A percentile compares a stretch with the other conserved stretches of the same genome.
Evolutionary conservation across 2,329 filamentous ascomycete genomes (phyloP).

Genomic region (Colletotrichum theobromicola): DNA sequence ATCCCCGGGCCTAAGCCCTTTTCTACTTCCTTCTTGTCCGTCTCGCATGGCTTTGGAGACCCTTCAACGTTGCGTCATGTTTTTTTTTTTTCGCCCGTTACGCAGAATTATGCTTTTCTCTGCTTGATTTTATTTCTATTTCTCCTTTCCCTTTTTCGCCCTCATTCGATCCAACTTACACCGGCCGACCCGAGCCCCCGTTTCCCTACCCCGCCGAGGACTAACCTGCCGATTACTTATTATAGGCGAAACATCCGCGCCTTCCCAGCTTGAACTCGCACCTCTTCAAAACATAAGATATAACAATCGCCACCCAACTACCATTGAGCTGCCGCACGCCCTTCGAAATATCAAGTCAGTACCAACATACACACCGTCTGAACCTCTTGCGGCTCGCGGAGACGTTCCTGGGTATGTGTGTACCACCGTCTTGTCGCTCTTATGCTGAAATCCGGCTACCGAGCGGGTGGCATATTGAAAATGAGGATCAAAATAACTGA

Average conservation of each 20-base stretch:
- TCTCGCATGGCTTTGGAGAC: constrained; percentile 5
- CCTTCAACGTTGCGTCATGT: constrained; percentile 19
- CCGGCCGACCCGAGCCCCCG: neutral
- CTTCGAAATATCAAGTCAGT: constrained; percentile 43
- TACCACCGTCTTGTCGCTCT: neutral
- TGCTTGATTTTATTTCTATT: constrained; percentile 3
- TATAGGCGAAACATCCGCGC: constrained; percentile 18
- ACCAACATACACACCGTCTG: constrained; percentile 48
- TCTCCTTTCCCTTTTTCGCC: neutral
- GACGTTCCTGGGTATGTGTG: constrained; percentile 61
- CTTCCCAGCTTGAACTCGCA: neutral
- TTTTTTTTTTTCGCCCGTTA: constrained; percentile 23
- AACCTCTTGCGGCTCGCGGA: constrained; percentile 61
- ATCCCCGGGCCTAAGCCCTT: constrained; percentile 6
- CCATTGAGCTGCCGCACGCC: constrained; percentile 53
- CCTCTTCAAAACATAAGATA: constrained; percentile 9
- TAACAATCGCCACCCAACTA: constrained; percentile 52
- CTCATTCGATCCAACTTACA: neutral
- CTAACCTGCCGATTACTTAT: constrained; percentile 12
- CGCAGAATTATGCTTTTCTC: constrained; percentile 10
- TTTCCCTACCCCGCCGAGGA: neutral
- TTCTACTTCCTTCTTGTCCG: neutral
- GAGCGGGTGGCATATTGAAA: neutral
- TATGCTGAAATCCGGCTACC: neutral
- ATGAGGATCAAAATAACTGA: neutral